These are phyloP conservation scores for Lactuca sativa DNA, from an alignment of 129 eudicot species.

Conservation along the genomic window DNA sequence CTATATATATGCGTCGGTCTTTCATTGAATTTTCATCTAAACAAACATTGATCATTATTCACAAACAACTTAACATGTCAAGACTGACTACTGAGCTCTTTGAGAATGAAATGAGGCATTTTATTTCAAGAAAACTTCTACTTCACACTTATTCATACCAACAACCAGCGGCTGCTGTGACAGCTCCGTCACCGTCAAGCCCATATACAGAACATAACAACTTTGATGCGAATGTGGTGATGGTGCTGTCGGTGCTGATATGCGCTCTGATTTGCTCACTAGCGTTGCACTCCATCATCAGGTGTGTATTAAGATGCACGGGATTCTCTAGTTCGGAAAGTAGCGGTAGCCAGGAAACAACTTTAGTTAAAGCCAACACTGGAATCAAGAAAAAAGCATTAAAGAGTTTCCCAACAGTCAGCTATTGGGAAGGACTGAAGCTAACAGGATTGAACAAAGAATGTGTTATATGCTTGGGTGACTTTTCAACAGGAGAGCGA, in stretches of 20 bases:
- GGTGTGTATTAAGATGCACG: slow-evolving; percentile 73
- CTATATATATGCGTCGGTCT: neutral
- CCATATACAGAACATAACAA: slow-evolving; percentile 39
- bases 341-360: slow-evolving; percentile 16
- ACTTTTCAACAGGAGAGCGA: slow-evolving; percentile 52
- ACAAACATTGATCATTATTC: neutral
- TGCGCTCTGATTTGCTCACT: slow-evolving; percentile 84
- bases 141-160: slow-evolving; percentile 29
- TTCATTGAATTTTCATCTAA: neutral
- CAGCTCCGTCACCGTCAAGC: slow-evolving; percentile 30
- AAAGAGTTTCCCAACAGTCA: too few species aligned
- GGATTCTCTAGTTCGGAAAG: slow-evolving; percentile 30
- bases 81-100: slow-evolving; percentile 16
- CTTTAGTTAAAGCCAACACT: too few species aligned
- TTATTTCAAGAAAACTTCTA: slow-evolving; percentile 47
- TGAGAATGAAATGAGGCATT: slow-evolving; percentile 22
- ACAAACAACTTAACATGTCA: slow-evolving; percentile 27
- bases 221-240: slow-evolving; percentile 75
- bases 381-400: too few species aligned
- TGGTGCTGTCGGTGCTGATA: slow-evolving; percentile 76
- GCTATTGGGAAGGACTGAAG: too few species aligned
- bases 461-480: slow-evolving; percentile 39
- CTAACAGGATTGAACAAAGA: too few species aligned
- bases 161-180: neutral
- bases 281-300: slow-evolving; percentile 69